Conservation (phyloP, 2,329 filamentous ascomycete genomes). For the Aspergillus tanneri region DNA sequence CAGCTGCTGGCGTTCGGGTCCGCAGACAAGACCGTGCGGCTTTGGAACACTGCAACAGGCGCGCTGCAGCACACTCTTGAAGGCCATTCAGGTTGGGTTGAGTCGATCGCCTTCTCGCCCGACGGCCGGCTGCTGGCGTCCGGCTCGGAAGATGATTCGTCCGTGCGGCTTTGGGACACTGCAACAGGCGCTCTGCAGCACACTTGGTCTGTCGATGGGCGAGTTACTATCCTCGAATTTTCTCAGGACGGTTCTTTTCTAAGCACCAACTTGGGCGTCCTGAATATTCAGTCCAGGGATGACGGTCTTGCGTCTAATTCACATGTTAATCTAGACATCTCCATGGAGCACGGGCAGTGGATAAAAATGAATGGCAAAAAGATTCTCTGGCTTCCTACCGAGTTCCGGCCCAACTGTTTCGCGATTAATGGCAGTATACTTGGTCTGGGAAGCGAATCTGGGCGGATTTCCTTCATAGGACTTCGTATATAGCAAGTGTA, state of each 20-base stretch:
- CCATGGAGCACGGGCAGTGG: constrained; percentile 9
- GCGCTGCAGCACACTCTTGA: neutral
- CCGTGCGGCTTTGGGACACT: no score
- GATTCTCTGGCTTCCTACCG: constrained; percentile 18
- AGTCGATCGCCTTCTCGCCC: neutral
- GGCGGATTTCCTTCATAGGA: no score
- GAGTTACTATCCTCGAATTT: constrained; percentile 11
- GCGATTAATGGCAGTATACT: constrained; percentile 9
- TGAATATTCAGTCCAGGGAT: neutral
- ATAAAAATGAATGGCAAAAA: constrained; percentile 11
- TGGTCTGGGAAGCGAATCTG: constrained; percentile 15
- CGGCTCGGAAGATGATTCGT: no score
- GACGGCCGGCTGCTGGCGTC: no score
- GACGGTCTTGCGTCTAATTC: neutral
- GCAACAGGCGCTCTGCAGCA: constrained; percentile 3
- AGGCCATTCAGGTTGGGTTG: neutral
- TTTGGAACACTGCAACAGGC: constrained; percentile 11
- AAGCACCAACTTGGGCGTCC: constrained; percentile 7
- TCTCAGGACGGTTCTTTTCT: constrained; percentile 5
- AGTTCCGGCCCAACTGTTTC: constrained; percentile 16
- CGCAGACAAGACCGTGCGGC: constrained; percentile 12
- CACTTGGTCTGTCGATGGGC: constrained; percentile 4
- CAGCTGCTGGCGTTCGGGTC: constrained; percentile 18
- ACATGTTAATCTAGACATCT: no score
- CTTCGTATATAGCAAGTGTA: no score